Conservation (phyloP, 2,329 filamentous ascomycete genomes). For the Xylaria sp. region DNA sequence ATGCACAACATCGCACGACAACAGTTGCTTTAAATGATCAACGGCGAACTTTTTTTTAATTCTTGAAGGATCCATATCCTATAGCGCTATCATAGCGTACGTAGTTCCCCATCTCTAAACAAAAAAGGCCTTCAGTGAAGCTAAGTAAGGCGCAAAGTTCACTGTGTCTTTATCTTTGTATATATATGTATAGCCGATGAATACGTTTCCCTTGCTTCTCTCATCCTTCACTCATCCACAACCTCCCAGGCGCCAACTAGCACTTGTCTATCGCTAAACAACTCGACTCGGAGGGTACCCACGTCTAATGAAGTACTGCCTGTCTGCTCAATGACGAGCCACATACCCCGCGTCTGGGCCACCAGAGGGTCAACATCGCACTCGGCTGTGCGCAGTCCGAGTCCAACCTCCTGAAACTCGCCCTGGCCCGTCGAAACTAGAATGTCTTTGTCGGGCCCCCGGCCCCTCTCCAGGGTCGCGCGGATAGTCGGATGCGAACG, state of each 20-base stretch:
- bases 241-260: constrained; percentile 51
- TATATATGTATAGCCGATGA: background rate
- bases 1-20: too few species aligned
- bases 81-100: too few species aligned
- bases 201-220: background rate
- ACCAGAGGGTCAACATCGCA: constrained; percentile 74
- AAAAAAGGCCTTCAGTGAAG: too few species aligned
- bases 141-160: too few species aligned
- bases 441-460: constrained; percentile 69
- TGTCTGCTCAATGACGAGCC: constrained; percentile 82
- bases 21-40: too few species aligned
- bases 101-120: too few species aligned
- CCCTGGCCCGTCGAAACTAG: constrained; percentile 70
- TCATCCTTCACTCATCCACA: background rate
- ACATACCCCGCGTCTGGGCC: constrained; percentile 59
- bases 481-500: constrained; percentile 56
- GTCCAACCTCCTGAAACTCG: constrained; percentile 71
- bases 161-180: background rate
- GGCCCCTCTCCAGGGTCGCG: constrained; percentile 74
- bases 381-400: constrained; percentile 69
- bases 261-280: constrained; percentile 56
- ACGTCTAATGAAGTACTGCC: constrained; percentile 48
- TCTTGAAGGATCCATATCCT: too few species aligned
- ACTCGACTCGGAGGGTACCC: constrained; percentile 57
- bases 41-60: too few species aligned